These are phyloP conservation scores for Hemisphaericaspora xylofermentans DNA, from an alignment of 1,139 yeast genomes.

Conservation along the genomic window DNA sequence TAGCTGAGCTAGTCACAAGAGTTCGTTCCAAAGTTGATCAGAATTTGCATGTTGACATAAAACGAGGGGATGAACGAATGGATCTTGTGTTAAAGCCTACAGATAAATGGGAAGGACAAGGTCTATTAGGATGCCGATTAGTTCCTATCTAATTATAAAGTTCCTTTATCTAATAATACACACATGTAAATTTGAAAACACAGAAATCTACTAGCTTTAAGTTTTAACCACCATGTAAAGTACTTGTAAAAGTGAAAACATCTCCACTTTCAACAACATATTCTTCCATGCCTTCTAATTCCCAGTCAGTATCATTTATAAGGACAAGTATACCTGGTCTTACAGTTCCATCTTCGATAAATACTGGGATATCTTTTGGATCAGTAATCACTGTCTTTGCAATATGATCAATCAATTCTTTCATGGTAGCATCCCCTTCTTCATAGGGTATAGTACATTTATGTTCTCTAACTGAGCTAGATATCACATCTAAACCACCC, in stretches of 20 bases:
- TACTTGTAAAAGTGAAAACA: constrained; percentile 82
- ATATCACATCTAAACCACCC: constrained; percentile 73
- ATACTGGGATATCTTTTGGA: constrained; percentile 66
- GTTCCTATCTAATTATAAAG: constrained; percentile 37
- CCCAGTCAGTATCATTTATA: constrained; percentile 97
- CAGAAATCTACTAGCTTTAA: neutral
- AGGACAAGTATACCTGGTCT: constrained; percentile 92
- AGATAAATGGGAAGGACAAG: constrained; percentile 66
- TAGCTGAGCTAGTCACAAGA: constrained; percentile 37
- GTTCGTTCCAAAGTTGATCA: constrained; percentile 27
- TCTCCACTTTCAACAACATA: constrained; percentile 77
- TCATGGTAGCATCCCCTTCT: constrained; percentile 50
- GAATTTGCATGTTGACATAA: constrained; percentile 33
- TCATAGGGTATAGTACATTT: constrained; percentile 39
- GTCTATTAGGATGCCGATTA: constrained; percentile 71
- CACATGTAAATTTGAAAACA: neutral
- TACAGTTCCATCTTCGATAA: constrained; percentile 75
- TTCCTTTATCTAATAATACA: neutral
- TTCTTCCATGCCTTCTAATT: constrained; percentile 83
- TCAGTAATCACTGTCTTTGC: constrained; percentile 56
- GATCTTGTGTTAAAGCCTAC: constrained; percentile 49
- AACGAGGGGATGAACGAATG: constrained; percentile 27
- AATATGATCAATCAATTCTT: constrained; percentile 57
- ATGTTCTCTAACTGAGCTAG: constrained; percentile 51
- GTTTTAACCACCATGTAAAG: constrained; percentile 88